Evolutionary conservation across 768 basidiomycete genomes (phyloP).

Genomic region (Pleurotus platypus): DNA sequence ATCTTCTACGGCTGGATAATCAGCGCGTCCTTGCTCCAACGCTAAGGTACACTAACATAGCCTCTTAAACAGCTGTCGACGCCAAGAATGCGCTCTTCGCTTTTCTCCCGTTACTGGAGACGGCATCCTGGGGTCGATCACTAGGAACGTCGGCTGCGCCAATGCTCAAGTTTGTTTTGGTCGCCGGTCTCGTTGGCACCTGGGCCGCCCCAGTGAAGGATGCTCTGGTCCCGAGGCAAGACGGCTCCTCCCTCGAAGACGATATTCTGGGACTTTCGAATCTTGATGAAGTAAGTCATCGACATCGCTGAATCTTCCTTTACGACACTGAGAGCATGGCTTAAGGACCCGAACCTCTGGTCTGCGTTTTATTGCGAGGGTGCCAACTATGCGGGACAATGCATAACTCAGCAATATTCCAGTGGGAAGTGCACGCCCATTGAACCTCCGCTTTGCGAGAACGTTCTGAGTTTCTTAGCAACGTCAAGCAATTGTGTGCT

Average conservation of each 20-base stretch:
- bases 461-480: background rate
- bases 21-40: too few species aligned
- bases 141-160: background rate
- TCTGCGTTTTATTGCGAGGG: conserved; percentile 3
- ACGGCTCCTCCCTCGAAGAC: too few species aligned
- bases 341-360: background rate
- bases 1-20: too few species aligned
- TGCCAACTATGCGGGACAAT: background rate
- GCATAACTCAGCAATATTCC: background rate
- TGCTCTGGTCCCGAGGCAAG: background rate
- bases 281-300: too few species aligned
- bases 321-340: background rate
- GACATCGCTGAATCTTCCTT: too few species aligned
- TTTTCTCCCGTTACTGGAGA: background rate
- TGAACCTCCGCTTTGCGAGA: background rate
- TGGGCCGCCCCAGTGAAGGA: conserved; percentile 1
- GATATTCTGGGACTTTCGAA: too few species aligned
- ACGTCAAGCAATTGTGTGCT: background rate
- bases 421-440: background rate
- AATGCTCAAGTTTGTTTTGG: background rate
- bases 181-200: background rate
- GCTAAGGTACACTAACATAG: too few species aligned
- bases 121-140: too few species aligned
- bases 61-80: too few species aligned
- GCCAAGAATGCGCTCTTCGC: too few species aligned